A percentile compares a stretch with the other conserved stretches of the same genome.
Evolutionary conservation across 2,329 filamentous ascomycete genomes (phyloP).

Genomic region (Incumbomyces lentus): DNA sequence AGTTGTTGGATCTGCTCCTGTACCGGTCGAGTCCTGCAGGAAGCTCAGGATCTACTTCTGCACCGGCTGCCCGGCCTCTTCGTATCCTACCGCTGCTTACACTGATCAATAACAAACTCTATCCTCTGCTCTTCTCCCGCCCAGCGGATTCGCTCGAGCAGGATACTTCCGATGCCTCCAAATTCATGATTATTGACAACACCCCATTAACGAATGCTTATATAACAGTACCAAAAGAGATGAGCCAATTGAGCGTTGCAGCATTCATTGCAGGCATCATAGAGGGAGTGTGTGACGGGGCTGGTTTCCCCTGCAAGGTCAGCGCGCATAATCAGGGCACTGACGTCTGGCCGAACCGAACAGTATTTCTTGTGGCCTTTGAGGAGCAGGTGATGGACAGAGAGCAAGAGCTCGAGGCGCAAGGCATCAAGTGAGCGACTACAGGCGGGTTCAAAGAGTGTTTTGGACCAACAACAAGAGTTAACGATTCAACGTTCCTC

Average conservation of each 20-base stretch:
- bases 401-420: slow-evolving; percentile 68
- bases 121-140: slow-evolving; percentile 83
- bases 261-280: slow-evolving; percentile 92
- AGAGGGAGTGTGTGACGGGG: slow-evolving; percentile 90
- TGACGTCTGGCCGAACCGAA: slow-evolving; percentile 92
- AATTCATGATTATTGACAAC: slow-evolving; percentile 99
- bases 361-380: slow-evolving; percentile 91
- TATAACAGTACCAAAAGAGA: slow-evolving; percentile 85
- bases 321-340: slow-evolving; percentile 66
- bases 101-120: slow-evolving; percentile 86
- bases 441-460: background rate
- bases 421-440: slow-evolving; percentile 33
- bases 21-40: slow-evolving; percentile 70
- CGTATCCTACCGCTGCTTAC: slow-evolving; percentile 85
- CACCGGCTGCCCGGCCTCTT: slow-evolving; percentile 63
- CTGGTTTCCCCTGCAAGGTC: slow-evolving; percentile 78
- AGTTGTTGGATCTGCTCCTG: slow-evolving; percentile 88
- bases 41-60: slow-evolving; percentile 64
- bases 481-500: background rate
- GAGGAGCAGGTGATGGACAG: slow-evolving; percentile 82
- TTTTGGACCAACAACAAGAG: background rate
- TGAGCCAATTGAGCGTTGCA: slow-evolving; percentile 92
- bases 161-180: slow-evolving; percentile 72
- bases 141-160: slow-evolving; percentile 90
- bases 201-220: slow-evolving; percentile 93